phyloP scores from a whole-genome alignment of 495 filamentous ascomycete species.

The Lasiosphaeriaceae sp. region DNA sequence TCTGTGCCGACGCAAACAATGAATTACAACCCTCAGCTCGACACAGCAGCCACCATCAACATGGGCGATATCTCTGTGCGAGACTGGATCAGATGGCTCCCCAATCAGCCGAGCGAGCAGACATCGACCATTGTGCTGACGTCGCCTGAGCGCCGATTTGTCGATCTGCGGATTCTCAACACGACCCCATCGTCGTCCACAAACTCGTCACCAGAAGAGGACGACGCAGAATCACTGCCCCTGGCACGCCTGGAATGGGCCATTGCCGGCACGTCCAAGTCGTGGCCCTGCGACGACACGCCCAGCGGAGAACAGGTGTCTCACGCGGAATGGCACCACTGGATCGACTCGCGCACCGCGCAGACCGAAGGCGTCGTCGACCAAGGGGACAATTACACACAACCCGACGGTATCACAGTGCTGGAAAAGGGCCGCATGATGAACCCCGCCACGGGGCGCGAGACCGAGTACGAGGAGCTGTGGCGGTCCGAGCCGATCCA shows the following conservation, averaged over 20 bases:
- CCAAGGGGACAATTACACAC: slow-evolving; percentile 47
- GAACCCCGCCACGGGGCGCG: slow-evolving; percentile 39
- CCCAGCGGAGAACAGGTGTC: slow-evolving; percentile 1
- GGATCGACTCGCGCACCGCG: slow-evolving; percentile 45
- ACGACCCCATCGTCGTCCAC: neutral
- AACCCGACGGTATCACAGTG: slow-evolving; percentile 32
- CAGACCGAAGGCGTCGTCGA: slow-evolving; percentile 34
- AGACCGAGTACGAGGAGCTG: slow-evolving; percentile 50
- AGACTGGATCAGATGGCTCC: slow-evolving; percentile 41
- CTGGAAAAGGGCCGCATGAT: slow-evolving; percentile 50
- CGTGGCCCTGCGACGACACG: neutral
- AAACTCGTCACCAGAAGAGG: too few relatives aligned
- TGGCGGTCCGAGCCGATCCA: slow-evolving; percentile 38
- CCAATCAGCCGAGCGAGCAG: slow-evolving; percentile 35
- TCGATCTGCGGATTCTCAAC: slow-evolving; percentile 45
- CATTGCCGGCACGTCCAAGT: slow-evolving; percentile 47
- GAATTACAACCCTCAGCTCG: too few relatives aligned
- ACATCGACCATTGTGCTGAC: slow-evolving; percentile 47
- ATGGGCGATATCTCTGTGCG: slow-evolving; percentile 40
- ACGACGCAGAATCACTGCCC: slow-evolving; percentile 5
- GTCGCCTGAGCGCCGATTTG: slow-evolving; percentile 42
- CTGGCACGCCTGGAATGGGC: slow-evolving; percentile 44
- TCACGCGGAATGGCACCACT: slow-evolving; percentile 47
- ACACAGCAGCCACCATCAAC: too few relatives aligned
- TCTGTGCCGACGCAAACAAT: too few relatives aligned